A percentile compares a stretch with the other conserved stretches of the same genome.
Conservation (phyloP, 176 grass and related monocot genomes). For the Thinopyrum elongatum region DNA sequence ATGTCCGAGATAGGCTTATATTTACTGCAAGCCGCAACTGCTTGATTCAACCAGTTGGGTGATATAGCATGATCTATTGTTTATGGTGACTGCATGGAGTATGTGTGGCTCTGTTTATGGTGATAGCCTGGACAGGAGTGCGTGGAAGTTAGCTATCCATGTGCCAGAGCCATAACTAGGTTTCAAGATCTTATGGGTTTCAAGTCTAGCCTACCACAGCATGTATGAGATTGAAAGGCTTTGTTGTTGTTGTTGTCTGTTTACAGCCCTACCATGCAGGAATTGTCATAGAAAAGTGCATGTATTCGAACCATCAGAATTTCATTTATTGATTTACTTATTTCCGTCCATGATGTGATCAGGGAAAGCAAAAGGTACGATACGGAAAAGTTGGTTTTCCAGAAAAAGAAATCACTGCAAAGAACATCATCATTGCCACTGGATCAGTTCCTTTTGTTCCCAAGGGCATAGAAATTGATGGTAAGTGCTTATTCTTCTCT, state of each 20-base stretch:
- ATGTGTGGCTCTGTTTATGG: not conserved
- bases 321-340: not conserved
- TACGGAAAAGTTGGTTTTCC: constrained; percentile 80
- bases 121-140: too few species aligned
- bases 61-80: constrained; percentile 11
- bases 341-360: constrained; percentile 28
- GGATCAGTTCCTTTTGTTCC: constrained; percentile 95
- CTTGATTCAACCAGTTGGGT: not conserved
- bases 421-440: constrained; percentile 90
- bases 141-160: too few species aligned
- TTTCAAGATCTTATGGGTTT: too few species aligned
- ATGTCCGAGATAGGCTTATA: not conserved
- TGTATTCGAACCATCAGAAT: not conserved
- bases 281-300: not conserved
- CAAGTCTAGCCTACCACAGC: too few species aligned
- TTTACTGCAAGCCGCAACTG: not conserved
- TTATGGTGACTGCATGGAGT: not conserved
- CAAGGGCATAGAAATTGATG: constrained; percentile 95
- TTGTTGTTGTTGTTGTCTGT: too few species aligned
- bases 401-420: constrained; percentile 84
- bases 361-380: constrained; percentile 82
- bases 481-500: constrained; percentile 46
- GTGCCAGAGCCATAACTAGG: too few species aligned
- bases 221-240: too few species aligned
- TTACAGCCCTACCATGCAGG: not conserved